Base-by-base conservation (phyloP, 23 red algal species). In the Agarophyton chilense region DNA sequence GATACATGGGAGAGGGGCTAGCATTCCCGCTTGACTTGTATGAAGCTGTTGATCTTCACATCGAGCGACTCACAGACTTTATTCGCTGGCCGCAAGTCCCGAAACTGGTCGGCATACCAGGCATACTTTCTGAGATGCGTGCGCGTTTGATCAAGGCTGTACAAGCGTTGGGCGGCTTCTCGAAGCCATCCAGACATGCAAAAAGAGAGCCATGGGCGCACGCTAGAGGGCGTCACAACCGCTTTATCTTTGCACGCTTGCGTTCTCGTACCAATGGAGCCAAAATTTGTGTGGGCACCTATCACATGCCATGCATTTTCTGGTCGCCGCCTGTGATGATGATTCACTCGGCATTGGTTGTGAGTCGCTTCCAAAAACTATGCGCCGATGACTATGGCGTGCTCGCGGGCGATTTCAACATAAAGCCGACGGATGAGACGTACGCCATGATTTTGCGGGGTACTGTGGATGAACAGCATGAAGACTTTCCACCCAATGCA, bases 301-400 rank as follows among this genome's bases (percentile, higher is more conserved):
- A 95, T 58, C 92, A 95, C 56, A 95, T 95, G 92, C 92, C 92
- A 21, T 95, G 92, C 44, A 80, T 81, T 55, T 95, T 77, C 67
- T 95, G 77, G 77, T 90, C 92, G 10, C 92, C 92, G 25, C 78
- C 84, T 0, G 82, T 87, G 29, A 95, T 95, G 92, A 34, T 89
- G 71, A 95, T 95, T 33, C 80, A 95, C 54, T 58, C 54, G 4
- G 92, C 92, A 36, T 56, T 95, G 25, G 75, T 78, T 25, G 80
- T 87, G 10, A 60, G 78, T 32, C 52, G 58, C n/a, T 90, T 90
- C 76, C 92, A 95, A 54, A 81, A 63, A 51, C 42, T 95, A 7
- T 86, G 80, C 63, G 81, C 73, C n/a, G 83, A 81, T 11, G 92
- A 95, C 50, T 55, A 77, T 51, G 85, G 84, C 43, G 79, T 95